Percentiles rank a stretch among this genome's conserved stretches.
Evolutionary conservation across 352 stramenopile species (phyloP).

Genomic region (Blastocystis sp.): DNA sequence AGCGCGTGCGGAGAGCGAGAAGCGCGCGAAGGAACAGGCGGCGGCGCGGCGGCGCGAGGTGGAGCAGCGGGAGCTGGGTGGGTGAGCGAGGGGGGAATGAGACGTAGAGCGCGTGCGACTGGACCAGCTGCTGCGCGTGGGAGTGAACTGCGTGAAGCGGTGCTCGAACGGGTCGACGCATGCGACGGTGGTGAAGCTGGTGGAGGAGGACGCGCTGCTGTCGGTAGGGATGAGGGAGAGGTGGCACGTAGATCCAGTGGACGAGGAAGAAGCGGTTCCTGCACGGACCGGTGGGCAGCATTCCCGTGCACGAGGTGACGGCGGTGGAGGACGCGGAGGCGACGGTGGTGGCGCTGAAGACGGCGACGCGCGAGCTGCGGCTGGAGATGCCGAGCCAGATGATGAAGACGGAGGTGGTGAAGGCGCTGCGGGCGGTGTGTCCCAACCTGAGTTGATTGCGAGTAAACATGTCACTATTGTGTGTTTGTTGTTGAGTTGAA

Average conservation of each 20-base stretch:
- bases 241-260: conserved; percentile 37
- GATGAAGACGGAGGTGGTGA: background rate
- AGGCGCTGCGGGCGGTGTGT: background rate
- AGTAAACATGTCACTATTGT: too few relatives aligned
- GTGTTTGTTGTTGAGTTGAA: too few relatives aligned
- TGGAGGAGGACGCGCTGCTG: background rate
- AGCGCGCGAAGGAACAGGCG: background rate
- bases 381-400: background rate
- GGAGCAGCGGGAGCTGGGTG: background rate
- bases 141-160: background rate
- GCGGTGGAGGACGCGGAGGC: background rate
- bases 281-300: background rate
- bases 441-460: background rate
- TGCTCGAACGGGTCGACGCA: background rate
- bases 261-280: background rate
- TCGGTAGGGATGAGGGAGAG: background rate
- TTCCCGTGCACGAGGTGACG: background rate
- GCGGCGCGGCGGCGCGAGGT: background rate
- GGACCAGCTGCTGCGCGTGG: background rate
- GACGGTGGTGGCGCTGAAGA: background rate
- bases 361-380: background rate
- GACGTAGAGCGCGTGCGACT: background rate
- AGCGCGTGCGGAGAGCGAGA: background rate
- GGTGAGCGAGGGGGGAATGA: background rate
- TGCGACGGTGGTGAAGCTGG: conserved; percentile 23